Evolutionary conservation across 805 yeast species (phyloP), one percentile per base, ranked within the genome.

Genomic region (Alloascoidea africana): DNA sequence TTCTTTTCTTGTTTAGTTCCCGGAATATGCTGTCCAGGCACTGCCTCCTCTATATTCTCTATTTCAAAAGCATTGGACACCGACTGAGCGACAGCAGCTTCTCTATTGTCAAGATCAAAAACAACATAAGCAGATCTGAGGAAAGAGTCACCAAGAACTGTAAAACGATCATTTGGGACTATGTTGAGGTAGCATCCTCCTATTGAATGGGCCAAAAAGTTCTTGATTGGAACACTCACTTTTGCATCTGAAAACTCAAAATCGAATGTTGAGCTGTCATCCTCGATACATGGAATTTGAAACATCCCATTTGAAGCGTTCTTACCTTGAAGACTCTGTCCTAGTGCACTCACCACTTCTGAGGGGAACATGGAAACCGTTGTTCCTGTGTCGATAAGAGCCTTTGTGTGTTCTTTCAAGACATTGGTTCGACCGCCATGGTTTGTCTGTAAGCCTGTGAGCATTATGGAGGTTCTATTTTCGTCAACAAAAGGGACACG

Each of bases 81-180:
- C n/a, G 30, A 8, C n/a, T 23, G 30, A n/a, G 30, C 30, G 30
- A 23, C n/a, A 23, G 30, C 8, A 23, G 30, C 30, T 23, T 23
- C 13, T 23, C n/a, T 8, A 23, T 58, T 54, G 23, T 66, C 74
- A 35, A 73, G 49, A 51, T 75, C 77, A 41, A 62, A 75, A 35
- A 72, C 77, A 32, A 66, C 60, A 45, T 73, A 73, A 1, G 69
- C 70, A 18, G 64, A 52, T 41, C 68, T 59, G 40, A 75, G 49
- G 52, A 75, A 68, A 3, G 66, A 55, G 49, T 72, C 77, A 36
- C 81, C 81, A 14, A 72, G 51, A 4, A 65, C 61, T 17, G 8
- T 23, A 23, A 8, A n/a, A 23, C 30, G 30, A 23, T n/a, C 30
- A n/a, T n/a, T 23, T 8, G 30, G 30, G 8, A 8, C n/a, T 23